phyloP scores from a whole-genome alignment of 208 protist species.

The Tritrichomonas musculus region DNA sequence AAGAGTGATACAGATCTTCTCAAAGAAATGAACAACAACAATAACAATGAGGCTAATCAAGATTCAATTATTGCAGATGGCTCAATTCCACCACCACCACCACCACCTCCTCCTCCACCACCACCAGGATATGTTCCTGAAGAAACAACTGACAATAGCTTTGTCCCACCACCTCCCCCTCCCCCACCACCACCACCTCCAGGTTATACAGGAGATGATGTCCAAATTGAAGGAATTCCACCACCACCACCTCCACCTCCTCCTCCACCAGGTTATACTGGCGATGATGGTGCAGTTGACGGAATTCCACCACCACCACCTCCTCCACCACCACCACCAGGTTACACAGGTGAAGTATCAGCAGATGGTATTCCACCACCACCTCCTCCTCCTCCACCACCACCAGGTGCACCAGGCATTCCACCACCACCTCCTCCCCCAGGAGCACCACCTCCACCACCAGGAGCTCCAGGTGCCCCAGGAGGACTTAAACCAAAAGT shows the following conservation, averaged over 20 bases:
- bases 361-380: neutral
- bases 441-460: neutral
- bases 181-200: neutral
- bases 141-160: neutral
- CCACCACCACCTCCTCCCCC: neutral
- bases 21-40: no score
- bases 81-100: neutral
- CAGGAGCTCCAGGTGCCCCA: neutral
- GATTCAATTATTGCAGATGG: no score
- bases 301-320: neutral
- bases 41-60: no score
- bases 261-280: neutral
- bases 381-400: neutral
- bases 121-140: neutral
- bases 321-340: neutral
- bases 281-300: no score
- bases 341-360: no score
- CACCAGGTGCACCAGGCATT: neutral
- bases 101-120: neutral
- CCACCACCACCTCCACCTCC: neutral
- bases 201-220: neutral
- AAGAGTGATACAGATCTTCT: no score
- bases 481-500: neutral
- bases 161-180: neutral
- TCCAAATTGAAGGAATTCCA: neutral